Evolutionary conservation across 108 stramenopile genomes (phyloP).

Genomic region (Seminavis robusta): DNA sequence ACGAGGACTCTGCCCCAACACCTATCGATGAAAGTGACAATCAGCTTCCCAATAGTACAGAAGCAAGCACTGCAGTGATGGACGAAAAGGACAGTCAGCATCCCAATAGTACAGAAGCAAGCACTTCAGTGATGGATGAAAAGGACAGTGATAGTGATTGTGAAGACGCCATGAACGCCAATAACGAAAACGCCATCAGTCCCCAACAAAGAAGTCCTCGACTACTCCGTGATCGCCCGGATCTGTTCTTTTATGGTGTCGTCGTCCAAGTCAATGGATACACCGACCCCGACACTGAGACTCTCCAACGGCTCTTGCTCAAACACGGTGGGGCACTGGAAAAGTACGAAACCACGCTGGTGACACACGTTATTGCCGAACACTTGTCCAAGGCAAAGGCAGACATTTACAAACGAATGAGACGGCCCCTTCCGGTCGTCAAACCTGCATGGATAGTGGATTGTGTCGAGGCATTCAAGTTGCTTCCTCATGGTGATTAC

Average conservation of each 20-base stretch:
- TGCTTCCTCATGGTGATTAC: constrained; percentile 68
- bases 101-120: no score
- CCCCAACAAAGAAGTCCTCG: neutral
- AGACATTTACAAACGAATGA: constrained; percentile 64
- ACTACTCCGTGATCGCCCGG: constrained; percentile 33
- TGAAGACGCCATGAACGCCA: constrained; percentile 16
- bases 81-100: no score
- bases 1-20: no score
- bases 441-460: constrained; percentile 75
- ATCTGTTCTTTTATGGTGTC: constrained; percentile 71
- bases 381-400: constrained; percentile 74
- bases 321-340: constrained; percentile 77
- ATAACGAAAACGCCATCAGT: constrained; percentile 14
- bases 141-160: constrained; percentile 19
- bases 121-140: constrained; percentile 14
- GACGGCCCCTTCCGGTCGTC: constrained; percentile 55
- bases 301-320: constrained; percentile 66
- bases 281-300: constrained; percentile 66
- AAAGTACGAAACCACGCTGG: constrained; percentile 75
- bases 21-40: no score
- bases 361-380: constrained; percentile 81
- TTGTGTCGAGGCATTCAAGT: constrained; percentile 35
- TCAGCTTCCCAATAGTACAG: no score
- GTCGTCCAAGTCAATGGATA: constrained; percentile 77
- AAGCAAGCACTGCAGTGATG: no score